Conservation (phyloP, 176 grass and related monocot species). For the Cymbopogon citratus region DNA sequence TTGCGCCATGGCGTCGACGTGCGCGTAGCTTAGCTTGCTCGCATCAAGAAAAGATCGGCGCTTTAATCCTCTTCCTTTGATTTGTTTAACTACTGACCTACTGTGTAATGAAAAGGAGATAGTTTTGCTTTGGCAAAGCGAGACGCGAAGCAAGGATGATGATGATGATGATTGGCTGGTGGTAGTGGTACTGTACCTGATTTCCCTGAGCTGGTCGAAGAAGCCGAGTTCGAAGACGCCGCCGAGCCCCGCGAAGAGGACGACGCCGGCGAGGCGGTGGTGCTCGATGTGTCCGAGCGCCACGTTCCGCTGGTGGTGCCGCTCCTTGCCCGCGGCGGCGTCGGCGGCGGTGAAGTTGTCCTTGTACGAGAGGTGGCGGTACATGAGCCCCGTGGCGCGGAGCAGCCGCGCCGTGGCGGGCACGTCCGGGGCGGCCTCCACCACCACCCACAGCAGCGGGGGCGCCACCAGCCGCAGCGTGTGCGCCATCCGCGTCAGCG, state of each 20-base stretch:
- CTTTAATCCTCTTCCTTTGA: background rate
- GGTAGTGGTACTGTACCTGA: conserved; percentile 35
- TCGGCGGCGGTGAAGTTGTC: conserved; percentile 80
- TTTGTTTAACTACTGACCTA: background rate
- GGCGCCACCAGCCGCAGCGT: conserved; percentile 52
- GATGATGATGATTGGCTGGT: background rate
- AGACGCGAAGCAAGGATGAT: background rate
- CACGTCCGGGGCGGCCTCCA: conserved; percentile 51
- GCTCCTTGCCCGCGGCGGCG: conserved; percentile 42
- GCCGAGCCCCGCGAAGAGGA: conserved; percentile 61
- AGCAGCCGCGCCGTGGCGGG: conserved; percentile 54
- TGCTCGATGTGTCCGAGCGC: conserved; percentile 84
- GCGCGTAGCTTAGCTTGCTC: conserved; percentile 17
- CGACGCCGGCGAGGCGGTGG: conserved; percentile 65
- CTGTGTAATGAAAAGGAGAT: background rate
- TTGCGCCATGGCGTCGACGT: conserved; percentile 13
- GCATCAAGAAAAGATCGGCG: conserved; percentile 8
- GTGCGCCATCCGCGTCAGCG: conserved; percentile 71
- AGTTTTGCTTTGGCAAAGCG: background rate
- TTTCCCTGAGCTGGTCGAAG: conserved; percentile 68
- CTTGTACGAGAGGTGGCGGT: conserved; percentile 83
- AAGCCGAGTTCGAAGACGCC: conserved; percentile 65
- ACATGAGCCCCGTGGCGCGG: conserved; percentile 72
- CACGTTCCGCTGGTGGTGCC: conserved; percentile 82
- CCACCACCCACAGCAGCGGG: conserved; percentile 90